phyloP scores from a whole-genome alignment of 2,329 filamentous ascomycete genomes.

The Harringtonia lauricola region DNA sequence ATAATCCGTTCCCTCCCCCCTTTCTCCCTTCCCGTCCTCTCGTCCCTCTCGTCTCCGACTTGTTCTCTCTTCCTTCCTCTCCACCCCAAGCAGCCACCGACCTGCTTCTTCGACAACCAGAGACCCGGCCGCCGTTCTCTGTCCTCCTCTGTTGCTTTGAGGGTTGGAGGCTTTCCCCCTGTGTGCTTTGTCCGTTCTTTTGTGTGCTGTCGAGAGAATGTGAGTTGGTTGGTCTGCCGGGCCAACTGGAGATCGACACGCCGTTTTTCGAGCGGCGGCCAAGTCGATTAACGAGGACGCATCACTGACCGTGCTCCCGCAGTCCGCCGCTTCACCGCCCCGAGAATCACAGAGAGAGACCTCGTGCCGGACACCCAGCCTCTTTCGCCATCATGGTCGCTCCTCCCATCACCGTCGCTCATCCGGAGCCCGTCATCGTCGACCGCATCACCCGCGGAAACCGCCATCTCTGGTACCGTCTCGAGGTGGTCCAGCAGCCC shows the following conservation, averaged over 20 bases:
- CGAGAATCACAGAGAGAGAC: neutral
- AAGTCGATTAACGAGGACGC: no score
- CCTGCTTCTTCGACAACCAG: neutral
- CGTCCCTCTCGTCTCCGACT: neutral
- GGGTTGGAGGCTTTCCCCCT: no score
- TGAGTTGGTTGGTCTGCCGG: no score
- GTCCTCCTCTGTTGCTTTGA: neutral
- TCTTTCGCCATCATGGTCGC: slow-evolving; percentile 4
- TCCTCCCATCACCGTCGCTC: slow-evolving; percentile 11
- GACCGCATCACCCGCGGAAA: slow-evolving; percentile 60
- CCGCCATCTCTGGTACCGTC: slow-evolving; percentile 65
- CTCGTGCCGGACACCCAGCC: neutral
- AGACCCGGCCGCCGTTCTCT: neutral
- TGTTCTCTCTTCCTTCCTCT: neutral
- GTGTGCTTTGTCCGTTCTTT: no score
- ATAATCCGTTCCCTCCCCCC: neutral
- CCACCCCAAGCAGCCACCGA: neutral
- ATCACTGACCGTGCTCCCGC: no score
- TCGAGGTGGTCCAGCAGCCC: slow-evolving; percentile 87
- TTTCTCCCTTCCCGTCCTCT: slow-evolving; percentile 1
- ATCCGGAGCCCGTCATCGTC: slow-evolving; percentile 17
- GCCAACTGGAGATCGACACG: no score
- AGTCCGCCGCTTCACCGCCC: no score
- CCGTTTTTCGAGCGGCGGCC: no score
- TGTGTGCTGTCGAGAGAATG: no score